These are phyloP conservation scores for Pluteus cervinus DNA, from an alignment of 768 basidiomycete species.

Conservation along the genomic window DNA sequence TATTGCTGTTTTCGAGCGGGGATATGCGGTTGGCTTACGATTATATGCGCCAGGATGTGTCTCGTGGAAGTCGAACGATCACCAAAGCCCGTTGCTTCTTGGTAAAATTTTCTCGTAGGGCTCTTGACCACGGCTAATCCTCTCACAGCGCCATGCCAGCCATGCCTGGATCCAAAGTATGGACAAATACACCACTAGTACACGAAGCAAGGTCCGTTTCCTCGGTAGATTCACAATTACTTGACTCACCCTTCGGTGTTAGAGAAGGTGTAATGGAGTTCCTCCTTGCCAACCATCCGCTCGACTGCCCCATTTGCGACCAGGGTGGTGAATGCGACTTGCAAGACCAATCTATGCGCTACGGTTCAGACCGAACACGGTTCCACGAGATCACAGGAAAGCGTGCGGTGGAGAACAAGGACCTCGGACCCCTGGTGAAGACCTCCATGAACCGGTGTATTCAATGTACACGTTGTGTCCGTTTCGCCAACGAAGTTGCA, in stretches of 20 bases:
- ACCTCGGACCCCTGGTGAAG: conserved; percentile 96
- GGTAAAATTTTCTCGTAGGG: conserved; percentile 35
- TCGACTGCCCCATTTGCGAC: conserved; percentile 98
- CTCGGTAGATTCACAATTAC: background rate
- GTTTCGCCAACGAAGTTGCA: conserved; percentile 98
- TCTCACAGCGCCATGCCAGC: conserved; percentile 86
- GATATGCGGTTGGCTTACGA: conserved; percentile 5
- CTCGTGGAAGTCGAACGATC: conserved; percentile 95
- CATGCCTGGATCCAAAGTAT: conserved; percentile 90
- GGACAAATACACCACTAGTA: conserved; percentile 86
- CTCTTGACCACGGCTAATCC: background rate
- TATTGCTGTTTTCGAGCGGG: background rate
- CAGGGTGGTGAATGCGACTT: conserved; percentile 99
- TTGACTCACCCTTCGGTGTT: conserved; percentile 10
- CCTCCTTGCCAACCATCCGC: conserved; percentile 92
- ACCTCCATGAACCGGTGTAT: conserved; percentile 99
- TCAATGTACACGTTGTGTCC: conserved; percentile 98
- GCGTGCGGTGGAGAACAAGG: conserved; percentile 97
- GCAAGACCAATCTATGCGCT: conserved; percentile 99
- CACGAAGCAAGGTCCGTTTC: conserved; percentile 70
- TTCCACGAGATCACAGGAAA: conserved; percentile 99
- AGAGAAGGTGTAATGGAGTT: conserved; percentile 99
- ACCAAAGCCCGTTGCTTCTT: conserved; percentile 92
- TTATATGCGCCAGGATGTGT: conserved; percentile 70
- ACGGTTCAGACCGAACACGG: conserved; percentile 93